Evolutionary conservation across 2,329 filamentous ascomycete genomes (phyloP), one percentile per base, ranked within the genome.

Genomic region (Aspergillus neoniger): DNA sequence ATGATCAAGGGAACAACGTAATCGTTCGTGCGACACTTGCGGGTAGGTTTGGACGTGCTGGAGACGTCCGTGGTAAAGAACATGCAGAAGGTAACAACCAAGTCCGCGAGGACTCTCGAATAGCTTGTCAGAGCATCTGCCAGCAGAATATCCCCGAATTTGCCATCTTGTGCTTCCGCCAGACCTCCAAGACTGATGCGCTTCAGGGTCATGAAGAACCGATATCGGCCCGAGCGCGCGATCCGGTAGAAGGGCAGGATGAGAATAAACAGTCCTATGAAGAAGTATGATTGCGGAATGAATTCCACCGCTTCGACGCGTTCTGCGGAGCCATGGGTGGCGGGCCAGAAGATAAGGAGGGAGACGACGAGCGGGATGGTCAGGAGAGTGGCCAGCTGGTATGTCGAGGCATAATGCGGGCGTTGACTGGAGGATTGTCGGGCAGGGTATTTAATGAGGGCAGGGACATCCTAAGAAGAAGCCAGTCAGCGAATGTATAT

Each of bases 81-180:
- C 94, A 97, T 96, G 85, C 92, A 98, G 28, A 92, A 78, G 51
- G 88, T 88, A 58, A 98, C 90, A 74, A 92, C 97, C 12, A 97
- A 79, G 75, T 99, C 95, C 23, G 89, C 94, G 28, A 96, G 82
- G 30, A 97, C 90, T 76, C 96, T 96, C 63, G 94, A 89, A 75
- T 98, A 99, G 70, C 91, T 96, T 44, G 95, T 99, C 68, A 98
- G 79, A 58, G 92, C 94, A 83, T 99, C 95, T 36, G 95, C 93
- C 17, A 99, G 86, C 60, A 99, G 80, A 55, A 98, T 90, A 73
- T 99, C 95, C 58, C 92, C 94, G 70, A 98, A 98, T 73, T 96
- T 96, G 57, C 94, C 92, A 76, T 97, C 91, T 67, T 91, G 86
- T 0, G 91, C 82, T 76, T 94, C 89, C 14, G 95, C 94, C 23